Base-by-base conservation (phyloP, 225 moss, liverwort and hornwort genomes). In the Sphagnum tenellum region DNA sequence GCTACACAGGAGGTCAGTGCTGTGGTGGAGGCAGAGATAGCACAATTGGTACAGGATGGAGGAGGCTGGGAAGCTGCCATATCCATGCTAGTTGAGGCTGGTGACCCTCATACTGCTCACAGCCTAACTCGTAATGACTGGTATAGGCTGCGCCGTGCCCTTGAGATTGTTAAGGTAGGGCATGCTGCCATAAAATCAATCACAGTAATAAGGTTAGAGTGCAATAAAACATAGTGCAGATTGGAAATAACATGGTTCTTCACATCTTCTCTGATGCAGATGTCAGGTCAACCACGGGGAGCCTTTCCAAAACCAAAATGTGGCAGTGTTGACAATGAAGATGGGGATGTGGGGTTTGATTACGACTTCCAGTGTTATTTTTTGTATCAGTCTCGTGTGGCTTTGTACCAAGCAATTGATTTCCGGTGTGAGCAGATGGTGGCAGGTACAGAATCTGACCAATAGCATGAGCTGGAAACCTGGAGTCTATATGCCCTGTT, bases 111-210 rank as follows among this genome's bases (percentile, higher is more conserved):
- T 48, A 87, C 88, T 67, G 92, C 89, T 65, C 67, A 74, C 57
- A 87, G 66, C 67, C 77, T 98, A 71, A 82, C 93, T 60, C 85
- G 90, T 69, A 98, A 98, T 79, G 96, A 98, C 78, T 93, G 96
- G 96, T 98, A 98, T 76, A 88, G 96, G 75, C 85, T 93, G 62
- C 87, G 82, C 64, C 90, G 96, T 61, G 86, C 93, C 71, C 93
- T 98, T 70, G 93, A 93, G 72, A 93, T 93, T 73, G 70, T 93
- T 54, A 92, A 87, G 89, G 92, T 92, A 81, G 66, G 9, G 12
- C 10, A 3, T 3, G 12, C 2, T 47, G 9, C 50, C 47, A 29
- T 29, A 29, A 29, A 29, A 29, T 29, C 29, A 29, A 29, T 29
- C 7, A 10, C 58, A 49, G 50, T 9, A 8, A 5, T 9, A 3